These are phyloP conservation scores for Umbelopsis vinacea DNA, from an alignment of 192 early-diverging fungal genomes.

Conservation along the genomic window DNA sequence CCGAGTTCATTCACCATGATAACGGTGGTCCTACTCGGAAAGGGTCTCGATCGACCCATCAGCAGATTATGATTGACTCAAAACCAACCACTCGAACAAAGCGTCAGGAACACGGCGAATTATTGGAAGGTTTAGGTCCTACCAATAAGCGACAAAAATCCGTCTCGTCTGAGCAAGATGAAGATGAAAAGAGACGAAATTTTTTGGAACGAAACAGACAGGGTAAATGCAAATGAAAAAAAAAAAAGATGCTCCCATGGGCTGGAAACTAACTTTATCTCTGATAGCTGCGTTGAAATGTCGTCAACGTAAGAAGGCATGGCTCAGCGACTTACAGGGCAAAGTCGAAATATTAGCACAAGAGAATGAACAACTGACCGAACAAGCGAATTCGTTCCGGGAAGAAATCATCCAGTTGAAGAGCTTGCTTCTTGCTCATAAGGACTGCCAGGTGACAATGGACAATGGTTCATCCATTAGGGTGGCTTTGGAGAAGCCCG, in stretches of 20 bases:
- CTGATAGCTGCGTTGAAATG: constrained; percentile 85
- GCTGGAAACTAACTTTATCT: neutral
- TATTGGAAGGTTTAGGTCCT: constrained; percentile 7
- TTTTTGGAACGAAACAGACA: constrained; percentile 93
- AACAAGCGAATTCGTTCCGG: constrained; percentile 58
- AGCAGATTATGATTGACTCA: neutral
- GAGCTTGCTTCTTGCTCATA: constrained; percentile 74
- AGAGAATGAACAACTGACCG: constrained; percentile 68
- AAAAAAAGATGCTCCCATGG: neutral
- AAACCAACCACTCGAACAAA: constrained; percentile 1
- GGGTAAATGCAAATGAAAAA: constrained; percentile 50
- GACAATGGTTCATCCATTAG: constrained; percentile 26
- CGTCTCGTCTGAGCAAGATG: constrained; percentile 26
- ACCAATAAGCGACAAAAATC: neutral
- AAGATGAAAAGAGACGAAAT: constrained; percentile 76
- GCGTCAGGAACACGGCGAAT: constrained; percentile 12
- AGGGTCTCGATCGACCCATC: neutral
- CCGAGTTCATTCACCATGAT: constrained; percentile 9
- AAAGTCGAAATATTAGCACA: constrained; percentile 62
- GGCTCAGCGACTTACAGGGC: constrained; percentile 80
- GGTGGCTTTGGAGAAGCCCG: constrained; percentile 8
- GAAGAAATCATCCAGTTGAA: constrained; percentile 81
- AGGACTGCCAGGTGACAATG: constrained; percentile 72
- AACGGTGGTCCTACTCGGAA: neutral
- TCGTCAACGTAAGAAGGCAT: constrained; percentile 91